Conservation (phyloP, 75 land plant genomes). For the Sequoiadendron giganteum region DNA sequence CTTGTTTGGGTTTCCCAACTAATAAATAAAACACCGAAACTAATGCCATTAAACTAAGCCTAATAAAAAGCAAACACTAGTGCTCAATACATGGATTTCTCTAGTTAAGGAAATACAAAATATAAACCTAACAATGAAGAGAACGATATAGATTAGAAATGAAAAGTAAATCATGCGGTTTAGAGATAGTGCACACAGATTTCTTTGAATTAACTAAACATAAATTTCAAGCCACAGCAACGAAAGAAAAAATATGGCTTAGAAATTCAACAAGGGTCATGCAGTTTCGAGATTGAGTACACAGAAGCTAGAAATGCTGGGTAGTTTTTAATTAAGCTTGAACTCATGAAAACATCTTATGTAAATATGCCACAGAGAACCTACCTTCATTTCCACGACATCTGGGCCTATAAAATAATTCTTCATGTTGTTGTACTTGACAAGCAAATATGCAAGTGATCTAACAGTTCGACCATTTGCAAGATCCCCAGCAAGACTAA, state of each 20-base stretch:
- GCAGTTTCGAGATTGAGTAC: neutral
- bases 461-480: slow-evolving; percentile 96
- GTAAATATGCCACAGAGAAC: neutral
- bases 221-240: neutral
- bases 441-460: slow-evolving; percentile 84
- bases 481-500: slow-evolving; percentile 95
- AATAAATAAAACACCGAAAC: no score
- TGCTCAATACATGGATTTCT: neutral
- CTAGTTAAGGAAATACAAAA: neutral
- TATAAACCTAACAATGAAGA: no score
- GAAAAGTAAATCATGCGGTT: no score
- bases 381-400: slow-evolving; percentile 97
- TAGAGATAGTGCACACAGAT: no score
- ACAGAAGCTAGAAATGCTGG: neutral
- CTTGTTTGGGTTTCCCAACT: no score
- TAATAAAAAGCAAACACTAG: neutral
- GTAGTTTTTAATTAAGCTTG: neutral
- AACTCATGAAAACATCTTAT: neutral
- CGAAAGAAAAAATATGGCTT: neutral
- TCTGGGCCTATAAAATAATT: slow-evolving; percentile 92
- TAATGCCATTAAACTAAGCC: neutral
- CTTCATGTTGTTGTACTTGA: slow-evolving; percentile 75
- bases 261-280: neutral
- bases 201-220: neutral
- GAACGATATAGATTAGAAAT: no score